Base-by-base conservation (phyloP, 352 stramenopile species). In the Halophytophthora batemanensis region DNA sequence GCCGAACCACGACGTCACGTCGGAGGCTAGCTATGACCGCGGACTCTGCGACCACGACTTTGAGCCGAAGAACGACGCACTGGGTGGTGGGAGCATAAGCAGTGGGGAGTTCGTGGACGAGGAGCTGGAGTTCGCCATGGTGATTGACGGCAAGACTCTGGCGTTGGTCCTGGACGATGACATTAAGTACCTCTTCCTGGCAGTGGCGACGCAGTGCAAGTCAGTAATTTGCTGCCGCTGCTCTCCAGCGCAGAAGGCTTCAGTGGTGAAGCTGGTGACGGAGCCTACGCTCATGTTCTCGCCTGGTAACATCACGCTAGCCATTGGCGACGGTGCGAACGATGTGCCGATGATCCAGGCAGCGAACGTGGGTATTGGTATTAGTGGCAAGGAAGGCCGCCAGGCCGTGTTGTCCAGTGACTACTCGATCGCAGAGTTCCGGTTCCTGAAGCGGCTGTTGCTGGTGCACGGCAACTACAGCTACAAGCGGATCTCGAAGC, bases 291-390 rank as follows among this genome's bases (percentile, higher is more conserved):
- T 94, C 14, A 90, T 93, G 74, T 94, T 93, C 47, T 95, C 81
- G 12, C 85, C 82, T 5, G 85, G 81, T 19, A 95, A 95, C 53
- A 93, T 95, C 51, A 93, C 75, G 0, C 60, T 95, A 37, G 84
- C 84, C 19, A 93, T 95, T 53, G 84, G 84, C 18, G 84, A 95
- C 19, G 84, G 84, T 45, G 84, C 84, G 4, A 95, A 95, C 37
- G 84, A 95, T 54, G 84, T 95, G 11, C 82, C 84, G 6, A 95
- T 95, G 84, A 95, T 95, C 51, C 82, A 92, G 66, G 84, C 82
- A 1, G 84, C 84, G 8, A 95, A 90, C 51, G 81, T 95, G 14
- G 84, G 84, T 28, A 71, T 95, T 35, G 84, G 84, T 18, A 95
- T 95, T 34, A 90, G 80, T 51, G 84, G 84, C 14, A 95, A 95